phyloP scores from a whole-genome alignment of 1,284 basidiomycete species.

The Leccinum solheimii region DNA sequence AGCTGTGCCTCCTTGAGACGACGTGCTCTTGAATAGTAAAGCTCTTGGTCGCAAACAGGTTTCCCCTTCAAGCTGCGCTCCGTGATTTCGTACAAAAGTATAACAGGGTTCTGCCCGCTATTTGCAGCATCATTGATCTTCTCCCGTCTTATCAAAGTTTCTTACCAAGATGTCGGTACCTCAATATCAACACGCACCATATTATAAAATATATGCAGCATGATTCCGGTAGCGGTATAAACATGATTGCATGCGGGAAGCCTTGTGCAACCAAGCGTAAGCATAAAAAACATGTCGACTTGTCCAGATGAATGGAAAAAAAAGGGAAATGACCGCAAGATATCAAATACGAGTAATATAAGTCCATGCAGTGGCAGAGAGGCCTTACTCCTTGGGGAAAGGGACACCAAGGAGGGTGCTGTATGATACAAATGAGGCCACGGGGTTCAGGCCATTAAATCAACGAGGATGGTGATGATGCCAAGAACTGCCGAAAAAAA shows the following conservation, averaged over 20 bases:
- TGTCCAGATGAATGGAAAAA: background rate
- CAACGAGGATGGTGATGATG: constrained; percentile 72
- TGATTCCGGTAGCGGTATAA: background rate
- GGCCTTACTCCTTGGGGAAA: constrained; percentile 8
- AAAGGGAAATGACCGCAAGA: constrained; percentile 1
- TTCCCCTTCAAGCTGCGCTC: background rate
- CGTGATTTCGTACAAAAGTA: constrained; percentile 1
- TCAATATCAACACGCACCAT: background rate
- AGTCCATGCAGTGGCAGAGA: constrained; percentile 4
- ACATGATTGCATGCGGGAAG: background rate
- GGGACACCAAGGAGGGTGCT: background rate
- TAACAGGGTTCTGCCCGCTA: background rate
- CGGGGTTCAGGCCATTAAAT: constrained; percentile 47
- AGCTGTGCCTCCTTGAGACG: constrained; percentile 7
- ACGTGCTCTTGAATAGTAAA: constrained; percentile 13
- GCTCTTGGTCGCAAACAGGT: constrained; percentile 1
- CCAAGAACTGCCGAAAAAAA: constrained; percentile 51
- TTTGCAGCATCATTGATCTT: constrained; percentile 3
- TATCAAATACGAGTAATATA: constrained; percentile 10
- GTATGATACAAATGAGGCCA: constrained; percentile 14
- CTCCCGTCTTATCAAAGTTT: constrained; percentile 4
- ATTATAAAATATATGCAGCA: background rate
- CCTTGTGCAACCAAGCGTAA: constrained; percentile 1
- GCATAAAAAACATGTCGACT: background rate
- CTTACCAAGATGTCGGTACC: constrained; percentile 8